Evolutionary conservation across 2,329 filamentous ascomycete species (phyloP).

Genomic region (Ophiocordyceps camponoti-saundersi): DNA sequence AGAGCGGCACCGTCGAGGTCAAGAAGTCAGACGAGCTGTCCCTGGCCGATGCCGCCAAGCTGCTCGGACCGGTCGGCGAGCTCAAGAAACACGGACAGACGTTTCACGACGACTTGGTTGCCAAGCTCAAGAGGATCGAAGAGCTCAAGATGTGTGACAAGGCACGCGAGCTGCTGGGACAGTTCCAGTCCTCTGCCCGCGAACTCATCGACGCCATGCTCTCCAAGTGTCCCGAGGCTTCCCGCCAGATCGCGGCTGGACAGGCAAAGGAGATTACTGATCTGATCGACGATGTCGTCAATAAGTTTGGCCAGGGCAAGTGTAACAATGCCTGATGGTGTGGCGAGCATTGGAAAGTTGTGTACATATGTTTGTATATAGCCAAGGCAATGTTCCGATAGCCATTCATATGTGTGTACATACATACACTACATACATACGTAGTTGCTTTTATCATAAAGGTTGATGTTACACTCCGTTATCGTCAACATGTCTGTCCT

Average conservation of each 20-base stretch:
- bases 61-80: neutral
- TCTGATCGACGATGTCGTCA: neutral
- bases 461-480: too few species aligned
- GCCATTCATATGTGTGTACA: too few species aligned
- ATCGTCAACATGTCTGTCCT: too few species aligned
- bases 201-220: neutral
- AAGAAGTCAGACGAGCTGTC: neutral
- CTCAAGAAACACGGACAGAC: conserved; percentile 1
- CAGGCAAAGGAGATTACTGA: neutral
- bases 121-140: neutral
- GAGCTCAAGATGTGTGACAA: neutral
- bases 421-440: too few species aligned
- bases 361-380: neutral
- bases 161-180: neutral
- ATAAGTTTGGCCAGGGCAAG: too few species aligned
- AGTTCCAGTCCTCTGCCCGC: neutral
- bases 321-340: neutral
- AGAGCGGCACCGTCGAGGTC: neutral
- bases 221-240: neutral
- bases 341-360: too few species aligned
- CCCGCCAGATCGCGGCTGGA: neutral
- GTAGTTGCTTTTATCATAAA: too few species aligned
- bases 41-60: neutral
- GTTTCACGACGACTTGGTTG: neutral
- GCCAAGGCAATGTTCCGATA: too few species aligned